Base-by-base conservation (phyloP, 2,329 filamentous ascomycete genomes). In the Colletotrichum phormii region DNA sequence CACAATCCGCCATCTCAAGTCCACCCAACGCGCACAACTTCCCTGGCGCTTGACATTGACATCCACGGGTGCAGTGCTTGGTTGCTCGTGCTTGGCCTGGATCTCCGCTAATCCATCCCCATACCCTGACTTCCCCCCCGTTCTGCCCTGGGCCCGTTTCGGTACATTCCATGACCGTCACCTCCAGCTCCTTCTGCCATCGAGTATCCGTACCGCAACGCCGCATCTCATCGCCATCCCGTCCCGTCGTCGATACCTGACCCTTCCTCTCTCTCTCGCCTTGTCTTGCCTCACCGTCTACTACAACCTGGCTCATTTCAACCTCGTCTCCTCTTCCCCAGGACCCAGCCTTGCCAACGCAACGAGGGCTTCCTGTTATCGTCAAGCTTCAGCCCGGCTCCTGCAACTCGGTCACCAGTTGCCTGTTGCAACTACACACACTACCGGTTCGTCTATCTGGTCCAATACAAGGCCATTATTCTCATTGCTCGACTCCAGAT, bases 91-190 rank as follows among this genome's bases (percentile, higher is more conserved):
- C 37, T 15, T 42, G 15, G 37, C 13, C 62, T 54, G 59, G 53
- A 55, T 59, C 58, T 72, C 58, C 69, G 64, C 69, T 67, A 63
- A 58, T 54, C 42, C 64, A 62, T 51, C 66, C 54, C 66, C 66
- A 58, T 64, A 37, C 49, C 63, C 58, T 65, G 42, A 49, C 69
- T 26, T 63, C 54, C 59, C 68, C 64, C 60, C 26, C 26, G 26
- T 26, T 26, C 26, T 26, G 26, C 26, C 59, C 46, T 60, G 65
- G 54, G 37, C 67, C 66, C 71, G 66, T 70, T 64, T 73, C 66
- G 71, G 71, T 73, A 65, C 54, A 65, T 73, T 73, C 71, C 71
- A 60, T 60, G 60, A 64, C 70, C 65, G 70, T 72, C 54, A 35
- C 66, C 46, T 55, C 26, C 51, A 54, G 51, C 29, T 70, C 59